A percentile compares a stretch with the other conserved stretches of the same genome.
Conservation (phyloP, 768 basidiomycete species). For the Erythrobasidium yunnanense region DNA sequence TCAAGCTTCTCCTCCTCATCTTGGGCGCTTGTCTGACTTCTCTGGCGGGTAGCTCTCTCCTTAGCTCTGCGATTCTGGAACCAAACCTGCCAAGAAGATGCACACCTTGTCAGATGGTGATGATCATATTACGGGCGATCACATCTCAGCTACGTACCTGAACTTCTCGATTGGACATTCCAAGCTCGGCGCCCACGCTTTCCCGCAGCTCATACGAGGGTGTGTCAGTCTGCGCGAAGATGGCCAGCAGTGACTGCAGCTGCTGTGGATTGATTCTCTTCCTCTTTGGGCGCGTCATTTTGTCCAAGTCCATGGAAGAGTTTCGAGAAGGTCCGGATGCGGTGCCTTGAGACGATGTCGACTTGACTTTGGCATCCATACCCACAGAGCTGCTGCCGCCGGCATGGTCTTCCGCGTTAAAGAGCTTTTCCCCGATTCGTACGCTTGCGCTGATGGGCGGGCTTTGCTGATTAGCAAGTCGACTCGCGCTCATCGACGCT, state of each 20-base stretch:
- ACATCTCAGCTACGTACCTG: constrained; percentile 9
- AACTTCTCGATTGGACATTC: constrained; percentile 31
- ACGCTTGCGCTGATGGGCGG: too few relatives aligned
- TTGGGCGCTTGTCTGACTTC: too few relatives aligned
- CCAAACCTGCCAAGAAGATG: constrained; percentile 25
- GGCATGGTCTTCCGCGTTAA: not conserved
- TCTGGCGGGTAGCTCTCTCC: constrained; percentile 7
- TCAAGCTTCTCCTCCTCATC: too few relatives aligned
- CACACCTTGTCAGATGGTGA: too few relatives aligned
- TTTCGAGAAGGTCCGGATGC: not conserved
- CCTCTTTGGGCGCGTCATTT: not conserved
- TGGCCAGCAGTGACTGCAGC: not conserved
- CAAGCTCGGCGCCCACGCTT: not conserved
- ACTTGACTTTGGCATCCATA: not conserved
- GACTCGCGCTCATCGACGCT: too few relatives aligned
- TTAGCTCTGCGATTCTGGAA: constrained; percentile 31
- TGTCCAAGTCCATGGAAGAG: not conserved
- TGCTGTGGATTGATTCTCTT: constrained; percentile 31
- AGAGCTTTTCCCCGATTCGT: too few relatives aligned
- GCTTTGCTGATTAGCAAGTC: too few relatives aligned
- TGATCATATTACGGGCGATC: not conserved
- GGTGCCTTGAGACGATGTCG: not conserved
- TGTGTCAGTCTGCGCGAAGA: constrained; percentile 19
- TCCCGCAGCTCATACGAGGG: constrained; percentile 19
- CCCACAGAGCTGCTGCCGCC: not conserved